Evolutionary conservation across 129 eudicot genomes (phyloP), one percentile per base, ranked within the genome.

Genomic region (Lonicera japonica): DNA sequence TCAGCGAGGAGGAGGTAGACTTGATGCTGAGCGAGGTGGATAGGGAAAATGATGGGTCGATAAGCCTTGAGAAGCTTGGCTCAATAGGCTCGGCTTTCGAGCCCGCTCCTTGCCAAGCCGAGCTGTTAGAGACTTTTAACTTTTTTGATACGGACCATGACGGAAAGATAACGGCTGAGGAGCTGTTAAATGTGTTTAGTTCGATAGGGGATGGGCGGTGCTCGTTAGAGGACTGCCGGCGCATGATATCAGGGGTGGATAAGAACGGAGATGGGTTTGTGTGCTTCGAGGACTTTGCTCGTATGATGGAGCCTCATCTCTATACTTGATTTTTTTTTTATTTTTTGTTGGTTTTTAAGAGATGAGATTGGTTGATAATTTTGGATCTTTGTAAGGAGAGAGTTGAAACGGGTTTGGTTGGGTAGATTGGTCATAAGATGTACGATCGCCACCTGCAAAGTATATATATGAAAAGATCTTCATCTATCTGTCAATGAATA

Each of bases 131-230:
- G 0, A 68, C 85, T 71, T 90, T 90, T 67, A 80, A 83, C 51
- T 78, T 86, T 68, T 90, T 90, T 47, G 97, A 90, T 64, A 59
- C 83, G 25, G 89, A 90, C 73, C 77, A 73, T 18, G 97, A 90
- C 73, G 97, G 97, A 5, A 72, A 61, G 79, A 86, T 90, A 34
- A 73, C 87, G 25, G 97, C 89, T 21, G 86, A 77, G 41, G 97
- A 90, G 83, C 59, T 90, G 21, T 67, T 57, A 5, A 54, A 51
- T 51, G 95, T 81, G 34, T 86, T 90, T 57, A 29, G 51, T n/a
- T 50, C 83, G 25, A 71, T 90, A 19, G 89, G 95, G 2, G 97
- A 67, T 23, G 82, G 64, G 11, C 55, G 53, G 75, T 90, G 95
- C 82, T 66, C 89, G 66, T 54, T 86, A 64, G 97, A 86, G 66